Evolutionary conservation across 352 stramenopile species (phyloP).

Genomic region (Phytophthora vignae): DNA sequence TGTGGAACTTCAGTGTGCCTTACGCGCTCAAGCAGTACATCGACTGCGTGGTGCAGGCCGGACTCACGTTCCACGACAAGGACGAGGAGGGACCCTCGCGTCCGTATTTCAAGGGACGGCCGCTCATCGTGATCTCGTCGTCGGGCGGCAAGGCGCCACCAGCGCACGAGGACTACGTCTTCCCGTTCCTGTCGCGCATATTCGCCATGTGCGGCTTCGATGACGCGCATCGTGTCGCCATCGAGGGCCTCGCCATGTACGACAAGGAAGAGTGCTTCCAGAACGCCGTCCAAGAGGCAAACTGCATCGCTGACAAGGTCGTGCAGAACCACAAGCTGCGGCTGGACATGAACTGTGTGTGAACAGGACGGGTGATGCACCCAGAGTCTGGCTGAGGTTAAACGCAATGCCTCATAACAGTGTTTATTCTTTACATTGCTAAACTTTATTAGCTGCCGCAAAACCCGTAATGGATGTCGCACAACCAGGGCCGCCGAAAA

Average conservation of each 20-base stretch:
- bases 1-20: conserved; percentile 84
- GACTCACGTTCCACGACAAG: conserved; percentile 74
- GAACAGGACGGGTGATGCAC: neutral
- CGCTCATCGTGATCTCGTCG: conserved; percentile 80
- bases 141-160: conserved; percentile 71
- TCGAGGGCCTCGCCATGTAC: conserved; percentile 64
- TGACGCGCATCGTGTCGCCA: conserved; percentile 69
- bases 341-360: conserved; percentile 48
- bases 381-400: no score
- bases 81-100: conserved; percentile 64
- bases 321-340: conserved; percentile 65
- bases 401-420: no score
- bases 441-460: no score
- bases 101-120: conserved; percentile 63
- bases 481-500: no score
- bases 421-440: no score
- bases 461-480: no score
- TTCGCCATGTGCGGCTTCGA: conserved; percentile 83
- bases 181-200: conserved; percentile 76
- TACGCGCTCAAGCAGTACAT: conserved; percentile 89
- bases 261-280: conserved; percentile 74
- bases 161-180: conserved; percentile 69
- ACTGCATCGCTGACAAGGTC: conserved; percentile 65
- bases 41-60: conserved; percentile 79
- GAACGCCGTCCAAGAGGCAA: conserved; percentile 62